Base-by-base conservation (phyloP, 768 basidiomycete genomes). In the Amanita rubescens region DNA sequence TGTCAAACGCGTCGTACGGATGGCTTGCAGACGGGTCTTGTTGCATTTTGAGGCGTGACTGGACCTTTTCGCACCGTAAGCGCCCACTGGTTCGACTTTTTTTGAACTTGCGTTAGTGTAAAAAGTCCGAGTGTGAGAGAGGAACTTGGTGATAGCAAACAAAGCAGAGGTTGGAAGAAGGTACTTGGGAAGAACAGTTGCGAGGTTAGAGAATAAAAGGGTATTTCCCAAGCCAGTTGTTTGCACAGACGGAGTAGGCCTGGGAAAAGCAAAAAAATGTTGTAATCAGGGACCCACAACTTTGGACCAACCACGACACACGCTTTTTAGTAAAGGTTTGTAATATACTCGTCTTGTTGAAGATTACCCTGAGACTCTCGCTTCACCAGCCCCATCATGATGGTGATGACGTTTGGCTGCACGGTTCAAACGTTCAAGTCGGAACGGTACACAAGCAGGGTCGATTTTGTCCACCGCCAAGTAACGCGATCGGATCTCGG, bases 251-350 rank as follows among this genome's bases (percentile, higher is more conserved):
- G 35, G 22, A 12, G 14, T 22, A 38, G 25, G 49, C 37, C 49
- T 41, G 35, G 49, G 49, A 41, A 51, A 51, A 47, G 27, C n/a
- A 30, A 30, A 38, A n/a, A 48, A 49, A 33, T 49, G 47, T 37
- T 37, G 47, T 49, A 51, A 51, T 51, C 38, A 51, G 38, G 49
- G 49, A 51, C 49, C 49, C 49, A 51, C 49, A 39, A 51, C 22
- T 35, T 51, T 35, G 47, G 32, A 14, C 47, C 47, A 35, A 35
- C n/a, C 46, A 12, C 12, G 24, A 11, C 8, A 48, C 46, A 48
- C 30, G 11, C 10, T 20, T 0, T 11, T 48, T 34, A 34, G 5
- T 3, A 30, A 30, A 3, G 8, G 27, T 30, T 4, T 30, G 27
- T 30, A 30, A 30, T 30, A 30, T 30, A 30, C 27, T 8, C 8